These are phyloP conservation scores for Skeletonema costatum DNA, from an alignment of 108 stramenopile genomes.

Conservation along the genomic window DNA sequence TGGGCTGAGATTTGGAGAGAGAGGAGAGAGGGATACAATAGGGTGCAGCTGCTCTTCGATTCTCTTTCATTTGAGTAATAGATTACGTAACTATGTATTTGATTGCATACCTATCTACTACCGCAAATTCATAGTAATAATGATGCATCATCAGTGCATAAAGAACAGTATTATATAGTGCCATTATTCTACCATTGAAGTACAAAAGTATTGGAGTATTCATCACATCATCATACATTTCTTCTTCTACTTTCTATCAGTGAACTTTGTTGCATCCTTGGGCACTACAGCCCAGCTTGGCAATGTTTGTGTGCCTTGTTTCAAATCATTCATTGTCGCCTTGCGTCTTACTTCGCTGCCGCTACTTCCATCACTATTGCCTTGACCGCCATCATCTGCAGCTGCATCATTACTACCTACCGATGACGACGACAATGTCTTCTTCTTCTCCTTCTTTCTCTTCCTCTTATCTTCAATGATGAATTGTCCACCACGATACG, in stretches of 20 bases:
- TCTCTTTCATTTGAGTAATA: no score
- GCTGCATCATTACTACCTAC: background rate
- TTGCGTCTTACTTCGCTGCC: slow-evolving; percentile 1
- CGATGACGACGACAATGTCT: background rate
- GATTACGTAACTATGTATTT: no score
- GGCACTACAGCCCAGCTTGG: slow-evolving; percentile 15
- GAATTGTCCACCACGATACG: slow-evolving; percentile 56
- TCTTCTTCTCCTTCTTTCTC: slow-evolving; percentile 23
- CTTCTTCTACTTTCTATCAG: background rate
- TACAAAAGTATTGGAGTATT: background rate
- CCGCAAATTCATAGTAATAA: no score
- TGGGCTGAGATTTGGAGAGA: no score
- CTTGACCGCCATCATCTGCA: background rate
- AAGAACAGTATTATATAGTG: no score
- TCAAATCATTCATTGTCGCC: slow-evolving; percentile 9
- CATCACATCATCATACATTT: background rate
- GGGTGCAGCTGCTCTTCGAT: no score
- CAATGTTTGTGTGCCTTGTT: slow-evolving; percentile 5
- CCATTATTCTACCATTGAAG: no score
- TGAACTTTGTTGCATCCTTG: slow-evolving; percentile 18
- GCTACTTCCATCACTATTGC: background rate
- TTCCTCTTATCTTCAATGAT: slow-evolving; percentile 75
- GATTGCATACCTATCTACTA: no score
- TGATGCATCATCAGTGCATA: no score
- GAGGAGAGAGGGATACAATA: no score